Evolutionary conservation across 768 basidiomycete genomes (phyloP).

Genomic region (Lactifluus piperatus): DNA sequence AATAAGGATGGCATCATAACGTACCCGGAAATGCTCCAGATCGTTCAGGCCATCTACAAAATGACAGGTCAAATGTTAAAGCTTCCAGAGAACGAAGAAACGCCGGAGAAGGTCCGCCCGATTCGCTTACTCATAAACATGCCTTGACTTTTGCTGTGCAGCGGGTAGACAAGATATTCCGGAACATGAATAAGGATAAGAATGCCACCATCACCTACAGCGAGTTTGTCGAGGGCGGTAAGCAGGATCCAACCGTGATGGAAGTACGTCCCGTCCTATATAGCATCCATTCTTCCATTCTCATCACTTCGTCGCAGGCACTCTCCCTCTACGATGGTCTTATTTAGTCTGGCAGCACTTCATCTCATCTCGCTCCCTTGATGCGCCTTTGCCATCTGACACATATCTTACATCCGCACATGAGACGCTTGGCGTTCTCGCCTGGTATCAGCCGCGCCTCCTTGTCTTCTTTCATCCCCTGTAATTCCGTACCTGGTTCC

Average conservation of each 20-base stretch:
- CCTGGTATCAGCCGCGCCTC: background rate
- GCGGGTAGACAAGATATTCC: slow-evolving; percentile 99
- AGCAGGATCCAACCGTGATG: slow-evolving; percentile 98
- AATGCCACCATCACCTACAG: slow-evolving; percentile 90
- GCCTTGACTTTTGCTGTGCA: slow-evolving; percentile 28
- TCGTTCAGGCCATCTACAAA: slow-evolving; percentile 97
- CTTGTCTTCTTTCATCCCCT: background rate
- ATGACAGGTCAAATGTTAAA: slow-evolving; percentile 99
- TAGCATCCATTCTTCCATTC: slow-evolving; percentile 5
- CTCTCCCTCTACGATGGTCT: slow-evolving; percentile 92
- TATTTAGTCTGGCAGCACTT: slow-evolving; percentile 38
- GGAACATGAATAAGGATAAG: slow-evolving; percentile 94
- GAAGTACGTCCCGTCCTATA: slow-evolving; percentile 47
- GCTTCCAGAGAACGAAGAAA: slow-evolving; percentile 96
- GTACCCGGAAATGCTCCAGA: slow-evolving; percentile 98
- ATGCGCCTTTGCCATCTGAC: background rate
- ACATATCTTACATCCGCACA: background rate
- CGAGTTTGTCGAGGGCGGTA: slow-evolving; percentile 97
- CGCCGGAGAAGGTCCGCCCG: slow-evolving; percentile 86
- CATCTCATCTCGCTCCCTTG: background rate
- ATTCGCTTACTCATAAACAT: background rate
- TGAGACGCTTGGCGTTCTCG: background rate
- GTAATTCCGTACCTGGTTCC: background rate
- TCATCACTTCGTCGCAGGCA: slow-evolving; percentile 43
- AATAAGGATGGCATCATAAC: slow-evolving; percentile 98